Conservation (phyloP, 225 moss, liverwort and hornwort genomes). For the Physcomitrellopsis africana region DNA sequence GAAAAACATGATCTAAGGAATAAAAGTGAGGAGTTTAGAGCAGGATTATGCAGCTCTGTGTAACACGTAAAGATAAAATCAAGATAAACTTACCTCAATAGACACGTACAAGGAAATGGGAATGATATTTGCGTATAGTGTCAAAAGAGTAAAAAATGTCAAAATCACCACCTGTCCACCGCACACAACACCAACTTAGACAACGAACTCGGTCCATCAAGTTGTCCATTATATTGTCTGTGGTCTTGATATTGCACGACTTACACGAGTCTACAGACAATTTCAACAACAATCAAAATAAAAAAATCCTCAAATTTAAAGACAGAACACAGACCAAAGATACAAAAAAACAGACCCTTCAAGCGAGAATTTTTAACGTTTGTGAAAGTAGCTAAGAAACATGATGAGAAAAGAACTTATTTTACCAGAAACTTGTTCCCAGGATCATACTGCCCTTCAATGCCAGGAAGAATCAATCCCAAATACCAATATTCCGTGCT, state of each 20-base stretch:
- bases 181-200: constrained; percentile 28
- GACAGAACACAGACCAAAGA: neutral
- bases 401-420: neutral
- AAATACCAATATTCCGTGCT: constrained; percentile 75
- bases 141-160: constrained; percentile 88
- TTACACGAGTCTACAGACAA: constrained; percentile 5
- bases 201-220: constrained; percentile 1
- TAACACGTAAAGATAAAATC: neutral
- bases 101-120: constrained; percentile 96
- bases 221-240: neutral
- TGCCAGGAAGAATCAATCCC: constrained; percentile 58
- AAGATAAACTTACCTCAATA: constrained; percentile 69
- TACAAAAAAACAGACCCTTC: neutral
- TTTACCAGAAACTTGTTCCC: constrained; percentile 63
- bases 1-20: constrained; percentile 8
- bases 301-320: constrained; percentile 19
- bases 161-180: constrained; percentile 70
- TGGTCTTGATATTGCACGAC: constrained; percentile 6
- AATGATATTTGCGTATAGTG: constrained; percentile 88
- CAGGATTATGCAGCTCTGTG: neutral
- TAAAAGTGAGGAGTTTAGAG: neutral
- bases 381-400: neutral
- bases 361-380: neutral
- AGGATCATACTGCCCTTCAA: constrained; percentile 79
- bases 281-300: constrained; percentile 6